phyloP scores from a whole-genome alignment of 2,329 filamentous ascomycete genomes.

The Aureobasidium subglaciale region DNA sequence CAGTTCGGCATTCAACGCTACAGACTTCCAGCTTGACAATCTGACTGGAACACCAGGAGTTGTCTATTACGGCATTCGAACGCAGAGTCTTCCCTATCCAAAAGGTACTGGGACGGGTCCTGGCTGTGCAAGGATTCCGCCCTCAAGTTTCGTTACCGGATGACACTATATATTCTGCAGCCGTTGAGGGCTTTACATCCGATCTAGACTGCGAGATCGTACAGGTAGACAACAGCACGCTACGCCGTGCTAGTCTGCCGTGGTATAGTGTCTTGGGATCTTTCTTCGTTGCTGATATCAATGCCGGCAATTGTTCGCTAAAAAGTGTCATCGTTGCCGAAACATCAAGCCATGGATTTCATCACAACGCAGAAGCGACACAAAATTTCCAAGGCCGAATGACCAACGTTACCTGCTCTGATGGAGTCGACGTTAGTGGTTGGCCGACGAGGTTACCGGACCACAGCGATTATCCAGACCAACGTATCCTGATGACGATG shows the following conservation, averaged over 20 bases:
- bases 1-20: too few species aligned
- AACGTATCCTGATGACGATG: neutral
- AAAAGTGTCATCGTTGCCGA: neutral
- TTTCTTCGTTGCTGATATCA: neutral
- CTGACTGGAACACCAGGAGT: neutral
- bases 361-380: neutral
- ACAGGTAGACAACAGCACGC: neutral
- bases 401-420: neutral
- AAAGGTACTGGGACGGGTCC: neutral
- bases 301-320: neutral
- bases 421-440: neutral
- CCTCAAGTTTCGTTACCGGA: neutral
- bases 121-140: neutral
- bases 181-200: neutral
- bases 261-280: neutral
- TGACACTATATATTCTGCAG: neutral
- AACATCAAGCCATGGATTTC: neutral
- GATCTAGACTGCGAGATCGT: neutral
- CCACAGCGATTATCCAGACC: neutral
- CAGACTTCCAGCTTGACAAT: neutral
- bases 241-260: neutral
- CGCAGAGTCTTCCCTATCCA: neutral
- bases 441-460: neutral
- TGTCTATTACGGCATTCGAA: neutral
- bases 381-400: neutral